These are phyloP conservation scores for Lentithecium fluviatile DNA, from an alignment of 495 filamentous ascomycete genomes.

Conservation along the genomic window DNA sequence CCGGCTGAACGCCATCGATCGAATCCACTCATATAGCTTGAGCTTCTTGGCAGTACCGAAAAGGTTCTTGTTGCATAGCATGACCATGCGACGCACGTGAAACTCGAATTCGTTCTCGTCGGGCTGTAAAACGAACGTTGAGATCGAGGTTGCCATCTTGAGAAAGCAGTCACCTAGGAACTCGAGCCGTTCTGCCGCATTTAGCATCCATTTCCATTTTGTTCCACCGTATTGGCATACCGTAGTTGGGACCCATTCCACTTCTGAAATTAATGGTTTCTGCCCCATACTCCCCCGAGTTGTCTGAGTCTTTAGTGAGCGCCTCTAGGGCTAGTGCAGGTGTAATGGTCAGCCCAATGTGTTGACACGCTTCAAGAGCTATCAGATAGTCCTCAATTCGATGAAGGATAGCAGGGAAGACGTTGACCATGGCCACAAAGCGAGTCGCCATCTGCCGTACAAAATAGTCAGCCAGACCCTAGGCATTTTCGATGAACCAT, in stretches of 20 bases:
- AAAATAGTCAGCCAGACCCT: slow-evolving; percentile 33
- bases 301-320: slow-evolving; percentile 92
- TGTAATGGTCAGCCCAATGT: slow-evolving; percentile 58
- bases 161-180: slow-evolving; percentile 93
- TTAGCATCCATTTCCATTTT: no score
- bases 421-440: slow-evolving; percentile 64
- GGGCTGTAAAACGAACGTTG: slow-evolving; percentile 72
- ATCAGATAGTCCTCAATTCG: slow-evolving; percentile 81
- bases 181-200: slow-evolving; percentile 91
- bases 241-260: slow-evolving; percentile 96
- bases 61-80: slow-evolving; percentile 91
- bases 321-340: slow-evolving; percentile 79
- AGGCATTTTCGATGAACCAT: neutral
- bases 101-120: slow-evolving; percentile 81
- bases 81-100: slow-evolving; percentile 84
- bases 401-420: slow-evolving; percentile 80
- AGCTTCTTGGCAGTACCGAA: slow-evolving; percentile 69
- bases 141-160: slow-evolving; percentile 92
- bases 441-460: slow-evolving; percentile 60
- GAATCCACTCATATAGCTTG: slow-evolving; percentile 73
- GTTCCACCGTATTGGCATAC: no score
- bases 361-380: slow-evolving; percentile 66
- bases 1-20: slow-evolving; percentile 78
- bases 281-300: slow-evolving; percentile 71
- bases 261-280: slow-evolving; percentile 72